These are phyloP conservation scores for Angomonas deanei DNA, from an alignment of 208 protist species.

Conservation along the genomic window DNA sequence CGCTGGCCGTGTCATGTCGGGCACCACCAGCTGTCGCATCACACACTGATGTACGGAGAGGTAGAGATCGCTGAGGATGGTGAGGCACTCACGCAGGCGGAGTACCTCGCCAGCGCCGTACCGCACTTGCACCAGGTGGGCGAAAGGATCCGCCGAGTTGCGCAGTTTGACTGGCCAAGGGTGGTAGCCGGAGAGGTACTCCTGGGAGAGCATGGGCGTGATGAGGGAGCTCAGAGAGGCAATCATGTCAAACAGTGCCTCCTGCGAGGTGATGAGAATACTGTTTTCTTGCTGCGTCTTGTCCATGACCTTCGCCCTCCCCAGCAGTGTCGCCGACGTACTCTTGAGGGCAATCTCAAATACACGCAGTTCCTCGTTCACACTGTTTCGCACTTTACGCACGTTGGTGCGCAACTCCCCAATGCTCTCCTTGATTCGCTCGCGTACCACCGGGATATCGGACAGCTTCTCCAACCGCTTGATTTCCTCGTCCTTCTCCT, in stretches of 20 bases:
- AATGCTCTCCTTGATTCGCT: conserved; percentile 26
- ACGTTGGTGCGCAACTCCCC: conserved; percentile 40
- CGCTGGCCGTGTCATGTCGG: conserved; percentile 42
- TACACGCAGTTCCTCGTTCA: conserved; percentile 41
- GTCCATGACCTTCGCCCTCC: conserved; percentile 47
- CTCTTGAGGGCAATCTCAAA: conserved; percentile 41
- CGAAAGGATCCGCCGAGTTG: conserved; percentile 76
- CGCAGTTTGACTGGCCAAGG: conserved; percentile 82
- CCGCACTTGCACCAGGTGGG: conserved; percentile 54
- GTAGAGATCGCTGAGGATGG: conserved; percentile 62
- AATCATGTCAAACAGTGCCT: conserved; percentile 53
- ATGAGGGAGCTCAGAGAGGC: conserved; percentile 55
- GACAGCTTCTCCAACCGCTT: conserved; percentile 44
- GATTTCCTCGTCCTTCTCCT: conserved; percentile 61
- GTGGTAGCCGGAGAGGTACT: conserved; percentile 83
- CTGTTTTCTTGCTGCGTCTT: conserved; percentile 58
- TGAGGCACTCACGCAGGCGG: conserved; percentile 57
- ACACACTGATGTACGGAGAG: conserved; percentile 53
- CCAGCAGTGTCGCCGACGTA: conserved; percentile 42
- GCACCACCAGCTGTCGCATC: conserved; percentile 26
- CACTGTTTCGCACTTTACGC: conserved; percentile 21
- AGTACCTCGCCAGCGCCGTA: conserved; percentile 62
- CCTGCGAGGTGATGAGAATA: conserved; percentile 37
- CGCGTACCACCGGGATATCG: conserved; percentile 40
- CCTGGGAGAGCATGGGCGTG: conserved; percentile 70